Percentiles rank a stretch among this genome's conserved stretches.
These are phyloP conservation scores for Neurospora cerealis DNA, from an alignment of 495 filamentous ascomycete genomes.

Conservation along the genomic window DNA sequence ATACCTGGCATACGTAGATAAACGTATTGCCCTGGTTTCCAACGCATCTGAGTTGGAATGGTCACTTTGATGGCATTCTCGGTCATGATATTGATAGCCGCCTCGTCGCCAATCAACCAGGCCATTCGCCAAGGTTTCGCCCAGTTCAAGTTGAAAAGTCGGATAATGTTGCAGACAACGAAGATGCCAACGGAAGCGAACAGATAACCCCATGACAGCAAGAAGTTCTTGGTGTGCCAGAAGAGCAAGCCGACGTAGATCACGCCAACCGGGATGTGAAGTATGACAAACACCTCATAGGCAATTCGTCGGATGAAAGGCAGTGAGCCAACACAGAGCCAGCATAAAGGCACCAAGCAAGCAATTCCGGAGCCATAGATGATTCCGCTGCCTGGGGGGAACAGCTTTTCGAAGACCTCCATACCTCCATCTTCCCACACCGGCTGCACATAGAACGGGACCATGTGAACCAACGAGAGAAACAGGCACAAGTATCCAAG, in stretches of 20 bases:
- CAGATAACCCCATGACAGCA: constrained; percentile 86
- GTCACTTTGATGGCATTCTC: constrained; percentile 92
- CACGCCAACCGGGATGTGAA: constrained; percentile 75
- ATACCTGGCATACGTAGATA: constrained; percentile 91
- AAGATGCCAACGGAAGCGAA: constrained; percentile 76
- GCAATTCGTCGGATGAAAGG: constrained; percentile 49
- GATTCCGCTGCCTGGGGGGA: constrained; percentile 49
- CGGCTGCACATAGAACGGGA: constrained; percentile 84
- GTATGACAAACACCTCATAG: constrained; percentile 75
- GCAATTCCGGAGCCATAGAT: constrained; percentile 86
- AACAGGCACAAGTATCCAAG: constrained; percentile 79
- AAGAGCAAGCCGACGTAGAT: constrained; percentile 79
- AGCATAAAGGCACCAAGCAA: constrained; percentile 68
- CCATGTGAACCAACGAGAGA: constrained; percentile 68
- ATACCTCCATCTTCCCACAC: constrained; percentile 70
- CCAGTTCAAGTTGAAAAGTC: constrained; percentile 79
- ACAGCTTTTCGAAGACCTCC: constrained; percentile 52
- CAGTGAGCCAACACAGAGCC: constrained; percentile 76
- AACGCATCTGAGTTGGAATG: constrained; percentile 82
- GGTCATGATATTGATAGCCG: constrained; percentile 73
- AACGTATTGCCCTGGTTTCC: constrained; percentile 90
- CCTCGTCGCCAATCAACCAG: constrained; percentile 80
- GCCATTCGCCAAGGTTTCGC: constrained; percentile 67
- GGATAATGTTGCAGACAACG: constrained; percentile 50
- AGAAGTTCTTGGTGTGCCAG: constrained; percentile 91